Conservation (phyloP, 1,284 basidiomycete species). For the Cryptococcus sp. region DNA sequence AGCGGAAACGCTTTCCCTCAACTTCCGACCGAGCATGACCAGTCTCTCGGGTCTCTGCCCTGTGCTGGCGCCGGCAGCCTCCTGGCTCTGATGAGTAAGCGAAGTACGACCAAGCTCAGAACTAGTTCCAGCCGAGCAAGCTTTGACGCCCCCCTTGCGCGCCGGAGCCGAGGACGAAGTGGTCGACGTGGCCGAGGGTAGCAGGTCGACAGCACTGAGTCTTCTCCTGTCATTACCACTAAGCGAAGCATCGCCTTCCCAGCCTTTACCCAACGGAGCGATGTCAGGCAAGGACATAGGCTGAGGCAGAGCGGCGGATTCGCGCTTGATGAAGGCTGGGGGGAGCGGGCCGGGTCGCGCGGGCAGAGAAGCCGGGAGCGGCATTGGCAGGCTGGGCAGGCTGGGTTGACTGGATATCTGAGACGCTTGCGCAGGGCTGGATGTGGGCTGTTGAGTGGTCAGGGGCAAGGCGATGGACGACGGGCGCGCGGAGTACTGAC, state of each 20-base stretch:
- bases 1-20: slow-evolving; percentile 23
- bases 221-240: slow-evolving; percentile 39
- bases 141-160: too few relatives aligned
- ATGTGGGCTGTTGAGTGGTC: too few relatives aligned
- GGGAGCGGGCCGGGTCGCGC: slow-evolving; percentile 26
- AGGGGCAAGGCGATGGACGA: neutral
- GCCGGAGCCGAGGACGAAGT: neutral
- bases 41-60: slow-evolving; percentile 28
- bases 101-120: too few relatives aligned
- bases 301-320: slow-evolving; percentile 38
- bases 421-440: too few relatives aligned
- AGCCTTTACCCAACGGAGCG: slow-evolving; percentile 32
- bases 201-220: slow-evolving; percentile 18
- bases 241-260: slow-evolving; percentile 30
- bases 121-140: too few relatives aligned
- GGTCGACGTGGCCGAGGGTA: neutral
- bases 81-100: neutral
- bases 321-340: slow-evolving; percentile 39
- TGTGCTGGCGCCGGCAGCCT: slow-evolving; percentile 3
- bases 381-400: slow-evolving; percentile 11
- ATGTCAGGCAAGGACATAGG: slow-evolving; percentile 39
- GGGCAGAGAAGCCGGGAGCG: slow-evolving; percentile 26
- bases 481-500: neutral
- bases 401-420: slow-evolving; percentile 15
- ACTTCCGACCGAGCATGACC: slow-evolving; percentile 27